A percentile compares a stretch with the other conserved stretches of the same genome.
phyloP scores from a whole-genome alignment of 148 eudicot species.

The Chenopodium berlandieri region DNA sequence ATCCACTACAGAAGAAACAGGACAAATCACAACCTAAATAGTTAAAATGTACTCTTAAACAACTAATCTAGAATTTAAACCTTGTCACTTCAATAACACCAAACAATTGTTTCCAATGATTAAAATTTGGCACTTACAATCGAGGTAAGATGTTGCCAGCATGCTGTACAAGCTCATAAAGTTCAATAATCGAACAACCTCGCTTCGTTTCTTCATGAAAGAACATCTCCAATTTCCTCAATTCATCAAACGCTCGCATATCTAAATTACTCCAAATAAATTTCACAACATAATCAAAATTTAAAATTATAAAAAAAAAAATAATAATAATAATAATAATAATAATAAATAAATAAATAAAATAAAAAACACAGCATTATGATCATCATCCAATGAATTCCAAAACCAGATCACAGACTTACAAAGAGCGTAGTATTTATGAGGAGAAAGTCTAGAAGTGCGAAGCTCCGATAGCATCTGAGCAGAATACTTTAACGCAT shows the following conservation, averaged over 20 bases:
- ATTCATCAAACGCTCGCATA: conserved; percentile 98
- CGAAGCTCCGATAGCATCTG: conserved; percentile 99
- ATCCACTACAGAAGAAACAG: background rate
- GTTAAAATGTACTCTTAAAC: background rate
- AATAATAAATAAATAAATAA: background rate
- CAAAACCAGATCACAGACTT: conserved; percentile 25
- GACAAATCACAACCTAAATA: background rate
- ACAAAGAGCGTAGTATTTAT: conserved; percentile 95
- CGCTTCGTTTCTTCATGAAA: conserved; percentile 85
- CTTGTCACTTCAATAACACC: background rate
- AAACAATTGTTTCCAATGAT: background rate
- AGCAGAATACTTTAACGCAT: conserved; percentile 91
- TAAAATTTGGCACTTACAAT: conserved; percentile 51
- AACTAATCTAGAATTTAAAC: background rate
- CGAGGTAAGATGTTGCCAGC: conserved; percentile 97
- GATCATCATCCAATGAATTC: background rate
- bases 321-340: background rate
- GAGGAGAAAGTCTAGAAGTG: conserved; percentile 92
- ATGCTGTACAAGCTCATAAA: conserved; percentile 95
- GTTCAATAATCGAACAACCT: conserved; percentile 87
- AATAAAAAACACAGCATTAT: conserved; percentile 19
- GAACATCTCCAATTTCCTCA: conserved; percentile 88
- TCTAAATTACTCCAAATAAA: conserved; percentile 36
- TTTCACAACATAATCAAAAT: background rate
- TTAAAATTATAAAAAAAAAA: background rate